Evolutionary conservation across 495 filamentous ascomycete genomes (phyloP).

Genomic region (Staphylotrichum tortipilum): DNA sequence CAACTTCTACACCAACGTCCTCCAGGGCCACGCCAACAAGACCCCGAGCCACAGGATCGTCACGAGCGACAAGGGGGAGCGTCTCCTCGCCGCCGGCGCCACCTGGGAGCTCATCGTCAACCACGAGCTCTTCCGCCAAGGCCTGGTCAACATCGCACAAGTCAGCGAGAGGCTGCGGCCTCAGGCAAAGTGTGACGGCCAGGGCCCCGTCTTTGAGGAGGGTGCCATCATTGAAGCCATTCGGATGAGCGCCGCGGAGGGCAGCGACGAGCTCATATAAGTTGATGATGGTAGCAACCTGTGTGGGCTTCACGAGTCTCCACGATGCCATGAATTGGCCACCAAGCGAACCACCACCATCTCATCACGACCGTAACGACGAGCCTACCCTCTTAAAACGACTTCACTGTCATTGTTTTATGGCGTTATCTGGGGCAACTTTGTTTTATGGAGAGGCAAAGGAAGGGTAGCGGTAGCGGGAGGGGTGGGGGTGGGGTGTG

Average conservation of each 20-base stretch:
- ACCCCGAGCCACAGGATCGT: constrained; percentile 61
- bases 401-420: no score
- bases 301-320: neutral
- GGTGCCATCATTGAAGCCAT: constrained; percentile 64
- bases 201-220: constrained; percentile 85
- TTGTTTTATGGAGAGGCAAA: no score
- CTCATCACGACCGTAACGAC: no score
- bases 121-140: constrained; percentile 70
- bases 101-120: constrained; percentile 88
- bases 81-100: constrained; percentile 66
- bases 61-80: constrained; percentile 60
- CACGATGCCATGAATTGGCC: neutral
- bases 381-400: no score
- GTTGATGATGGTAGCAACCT: no score
- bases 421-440: no score
- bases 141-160: constrained; percentile 73
- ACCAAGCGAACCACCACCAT: no score
- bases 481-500: no score
- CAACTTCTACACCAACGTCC: constrained; percentile 55
- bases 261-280: constrained; percentile 66
- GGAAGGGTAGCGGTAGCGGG: no score
- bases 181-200: constrained; percentile 78
- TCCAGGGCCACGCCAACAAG: constrained; percentile 49
- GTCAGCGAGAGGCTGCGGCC: constrained; percentile 68
- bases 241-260: constrained; percentile 62